phyloP scores from a whole-genome alignment of 2,329 filamentous ascomycete genomes.

The Alternaria metachromatica region DNA sequence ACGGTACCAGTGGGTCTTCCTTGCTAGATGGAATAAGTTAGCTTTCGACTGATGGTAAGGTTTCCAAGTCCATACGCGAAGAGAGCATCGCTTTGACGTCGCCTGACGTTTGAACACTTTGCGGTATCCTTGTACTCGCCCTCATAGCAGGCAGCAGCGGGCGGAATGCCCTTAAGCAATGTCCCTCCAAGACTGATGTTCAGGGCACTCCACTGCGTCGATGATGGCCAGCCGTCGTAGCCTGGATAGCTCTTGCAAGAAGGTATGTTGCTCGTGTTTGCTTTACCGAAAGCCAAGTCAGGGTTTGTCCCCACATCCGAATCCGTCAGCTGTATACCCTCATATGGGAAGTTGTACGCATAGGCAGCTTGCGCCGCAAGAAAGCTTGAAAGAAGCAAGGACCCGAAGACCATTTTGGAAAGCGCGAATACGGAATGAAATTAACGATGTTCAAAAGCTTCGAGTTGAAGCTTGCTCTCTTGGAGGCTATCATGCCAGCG shows the following conservation, averaged over 20 bases:
- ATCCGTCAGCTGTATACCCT: slow-evolving; percentile 27
- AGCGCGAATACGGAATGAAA: neutral
- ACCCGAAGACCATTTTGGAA: neutral
- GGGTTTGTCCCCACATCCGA: slow-evolving; percentile 27
- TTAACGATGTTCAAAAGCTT: too few relatives aligned
- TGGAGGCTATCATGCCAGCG: neutral
- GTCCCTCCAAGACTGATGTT: slow-evolving; percentile 30
- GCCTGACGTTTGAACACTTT: slow-evolving; percentile 21
- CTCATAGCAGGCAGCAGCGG: slow-evolving; percentile 36
- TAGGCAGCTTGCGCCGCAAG: slow-evolving; percentile 4
- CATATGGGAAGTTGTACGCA: slow-evolving; percentile 36
- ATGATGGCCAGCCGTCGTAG: slow-evolving; percentile 34
- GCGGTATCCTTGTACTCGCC: slow-evolving; percentile 25
- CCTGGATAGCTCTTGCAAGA: slow-evolving; percentile 36
- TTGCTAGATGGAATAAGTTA: slow-evolving; percentile 12
- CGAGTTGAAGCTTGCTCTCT: neutral
- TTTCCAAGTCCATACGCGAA: slow-evolving; percentile 24
- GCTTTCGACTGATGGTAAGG: neutral
- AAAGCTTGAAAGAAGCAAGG: neutral
- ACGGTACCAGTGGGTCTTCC: slow-evolving; percentile 34
- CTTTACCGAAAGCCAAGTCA: slow-evolving; percentile 32
- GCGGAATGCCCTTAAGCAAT: slow-evolving; percentile 32
- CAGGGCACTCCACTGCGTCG: slow-evolving; percentile 27
- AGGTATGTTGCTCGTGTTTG: slow-evolving; percentile 3
- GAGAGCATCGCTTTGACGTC: slow-evolving; percentile 16